phyloP scores from a whole-genome alignment of 169 alveolate species.

The Cryptosporidium parvum region DNA sequence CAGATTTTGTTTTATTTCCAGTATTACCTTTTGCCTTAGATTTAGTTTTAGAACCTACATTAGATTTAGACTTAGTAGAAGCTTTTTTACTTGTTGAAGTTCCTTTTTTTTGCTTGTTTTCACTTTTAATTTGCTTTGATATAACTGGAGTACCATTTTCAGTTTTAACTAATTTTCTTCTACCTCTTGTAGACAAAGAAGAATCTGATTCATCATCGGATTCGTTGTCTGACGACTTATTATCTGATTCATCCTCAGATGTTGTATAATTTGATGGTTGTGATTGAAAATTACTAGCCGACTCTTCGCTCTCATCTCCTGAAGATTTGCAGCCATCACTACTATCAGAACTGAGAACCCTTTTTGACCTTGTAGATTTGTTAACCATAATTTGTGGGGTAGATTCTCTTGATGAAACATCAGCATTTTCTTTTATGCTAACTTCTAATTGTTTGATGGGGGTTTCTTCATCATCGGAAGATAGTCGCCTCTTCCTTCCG shows the following conservation, averaged over 20 bases:
- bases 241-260: slow-evolving; percentile 1
- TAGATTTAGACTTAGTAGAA: background rate
- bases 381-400: slow-evolving; percentile 43
- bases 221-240: slow-evolving; percentile 1
- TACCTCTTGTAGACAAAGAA: slow-evolving; percentile 12
- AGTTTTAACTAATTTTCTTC: slow-evolving; percentile 5
- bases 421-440: background rate
- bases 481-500: slow-evolving; percentile 47
- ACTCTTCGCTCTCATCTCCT: slow-evolving; percentile 32
- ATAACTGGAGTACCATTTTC: slow-evolving; percentile 8
- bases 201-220: slow-evolving; percentile 10
- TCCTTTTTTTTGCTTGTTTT: slow-evolving; percentile 13
- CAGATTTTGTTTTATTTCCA: slow-evolving; percentile 1
- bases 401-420: slow-evolving; percentile 69
- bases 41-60: background rate
- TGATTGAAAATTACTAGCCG: background rate
- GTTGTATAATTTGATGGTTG: slow-evolving; percentile 17
- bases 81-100: background rate
- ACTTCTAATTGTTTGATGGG: background rate
- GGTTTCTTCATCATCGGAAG: slow-evolving; percentile 46
- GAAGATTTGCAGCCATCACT: background rate
- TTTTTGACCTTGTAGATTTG: slow-evolving; percentile 59
- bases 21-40: background rate
- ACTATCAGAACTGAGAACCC: slow-evolving; percentile 57
- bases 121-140: background rate